These are phyloP conservation scores for Parmelia sp. DNA, from an alignment of 495 filamentous ascomycete species.

Conservation along the genomic window DNA sequence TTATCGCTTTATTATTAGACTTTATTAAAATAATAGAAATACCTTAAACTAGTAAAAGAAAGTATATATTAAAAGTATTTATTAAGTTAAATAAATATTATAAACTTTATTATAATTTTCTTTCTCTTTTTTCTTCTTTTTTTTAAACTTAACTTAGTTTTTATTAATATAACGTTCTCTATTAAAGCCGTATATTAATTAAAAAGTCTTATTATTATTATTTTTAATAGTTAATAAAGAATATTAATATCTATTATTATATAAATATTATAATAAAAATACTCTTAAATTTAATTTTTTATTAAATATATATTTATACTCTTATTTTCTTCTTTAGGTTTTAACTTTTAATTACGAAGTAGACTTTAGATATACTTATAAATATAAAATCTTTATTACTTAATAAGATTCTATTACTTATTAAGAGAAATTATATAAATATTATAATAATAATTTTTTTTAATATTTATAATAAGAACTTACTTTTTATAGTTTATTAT, in stretches of 20 bases:
- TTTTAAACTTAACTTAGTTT: background rate
- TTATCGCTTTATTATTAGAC: conserved; percentile 1
- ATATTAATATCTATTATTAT: conserved; percentile 4
- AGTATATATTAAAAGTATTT: background rate
- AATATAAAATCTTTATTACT: conserved; percentile 1
- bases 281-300: background rate
- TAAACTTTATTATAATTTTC: background rate
- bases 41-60: background rate
- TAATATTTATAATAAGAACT: conserved; percentile 1
- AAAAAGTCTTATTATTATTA: conserved; percentile 1
- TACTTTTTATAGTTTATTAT: background rate
- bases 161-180: background rate
- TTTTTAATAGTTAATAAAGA: conserved; percentile 4
- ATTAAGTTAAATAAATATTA: background rate
- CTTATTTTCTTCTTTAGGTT: too few species aligned
- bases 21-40: background rate
- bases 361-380: background rate
- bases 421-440: background rate
- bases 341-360: background rate
- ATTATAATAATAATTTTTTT: conserved; percentile 7
- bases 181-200: background rate
- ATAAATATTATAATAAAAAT: conserved; percentile 3
- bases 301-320: background rate
- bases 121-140: background rate
- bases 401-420: background rate